Conservation (phyloP, 2,329 filamentous ascomycete species). For the Didymella keratinophila region DNA sequence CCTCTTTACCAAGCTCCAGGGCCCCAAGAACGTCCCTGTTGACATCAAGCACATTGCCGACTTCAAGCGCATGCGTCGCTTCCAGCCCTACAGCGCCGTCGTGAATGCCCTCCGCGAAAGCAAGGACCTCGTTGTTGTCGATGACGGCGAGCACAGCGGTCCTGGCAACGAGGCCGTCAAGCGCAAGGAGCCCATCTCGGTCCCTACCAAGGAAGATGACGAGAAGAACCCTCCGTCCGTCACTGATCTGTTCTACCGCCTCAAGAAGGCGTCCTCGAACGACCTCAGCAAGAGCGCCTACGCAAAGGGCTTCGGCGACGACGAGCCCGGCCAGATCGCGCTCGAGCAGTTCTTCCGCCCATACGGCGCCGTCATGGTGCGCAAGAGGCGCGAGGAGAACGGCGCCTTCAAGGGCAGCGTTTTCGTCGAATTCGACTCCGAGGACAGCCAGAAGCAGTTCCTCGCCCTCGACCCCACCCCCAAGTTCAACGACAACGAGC, state of each 20-base stretch:
- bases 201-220: conserved; percentile 45
- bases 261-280: conserved; percentile 66
- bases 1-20: conserved; percentile 79
- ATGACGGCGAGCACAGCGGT: conserved; percentile 69
- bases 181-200: conserved; percentile 73
- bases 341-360: conserved; percentile 90
- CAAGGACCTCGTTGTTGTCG: conserved; percentile 74
- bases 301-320: conserved; percentile 92
- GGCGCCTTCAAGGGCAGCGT: conserved; percentile 93
- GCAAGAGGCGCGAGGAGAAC: conserved; percentile 76
- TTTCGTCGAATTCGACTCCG: conserved; percentile 88
- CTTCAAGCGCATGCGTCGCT: conserved; percentile 96
- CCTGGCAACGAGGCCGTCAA: conserved; percentile 57
- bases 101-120: conserved; percentile 84
- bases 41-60: conserved; percentile 77
- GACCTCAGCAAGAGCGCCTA: conserved; percentile 82
- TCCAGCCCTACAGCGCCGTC: conserved; percentile 85
- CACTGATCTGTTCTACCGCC: conserved; percentile 56
- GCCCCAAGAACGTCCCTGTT: conserved; percentile 82
- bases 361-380: conserved; percentile 80
- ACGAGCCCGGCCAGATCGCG: conserved; percentile 86
- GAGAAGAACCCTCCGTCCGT: conserved; percentile 31
- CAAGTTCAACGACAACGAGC: conserved; percentile 79
- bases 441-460: conserved; percentile 82
- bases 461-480: conserved; percentile 80